Conservation (phyloP, 768 basidiomycete genomes). For the Cantharellus anzutake region DNA sequence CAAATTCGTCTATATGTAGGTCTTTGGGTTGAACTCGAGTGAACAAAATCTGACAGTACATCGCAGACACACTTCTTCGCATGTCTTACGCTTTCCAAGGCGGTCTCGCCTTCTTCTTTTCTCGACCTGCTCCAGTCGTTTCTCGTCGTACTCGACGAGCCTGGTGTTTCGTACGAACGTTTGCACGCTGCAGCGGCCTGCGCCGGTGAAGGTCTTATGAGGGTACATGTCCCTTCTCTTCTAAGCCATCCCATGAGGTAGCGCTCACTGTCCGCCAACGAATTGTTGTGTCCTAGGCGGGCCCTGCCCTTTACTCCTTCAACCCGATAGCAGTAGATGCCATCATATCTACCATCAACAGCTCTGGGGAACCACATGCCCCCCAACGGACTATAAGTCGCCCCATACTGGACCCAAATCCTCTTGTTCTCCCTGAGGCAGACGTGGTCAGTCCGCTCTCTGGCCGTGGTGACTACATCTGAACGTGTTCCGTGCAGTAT, state of each 20-base stretch:
- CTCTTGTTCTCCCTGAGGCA: background rate
- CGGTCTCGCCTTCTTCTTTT: conserved; percentile 65
- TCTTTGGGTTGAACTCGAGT: conserved; percentile 4
- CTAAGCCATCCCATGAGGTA: background rate
- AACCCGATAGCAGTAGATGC: conserved; percentile 40
- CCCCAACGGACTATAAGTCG: background rate
- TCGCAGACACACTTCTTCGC: conserved; percentile 83
- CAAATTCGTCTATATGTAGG: conserved; percentile 75
- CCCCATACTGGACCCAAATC: background rate
- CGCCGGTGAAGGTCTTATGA: conserved; percentile 64
- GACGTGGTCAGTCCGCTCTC: background rate
- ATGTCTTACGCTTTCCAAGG: conserved; percentile 54
- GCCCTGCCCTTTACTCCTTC: conserved; percentile 40
- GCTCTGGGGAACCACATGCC: conserved; percentile 15
- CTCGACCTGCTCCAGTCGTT: conserved; percentile 67
- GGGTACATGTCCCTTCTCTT: conserved; percentile 23
- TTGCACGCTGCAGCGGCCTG: conserved; percentile 66
- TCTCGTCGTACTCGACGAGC: conserved; percentile 71
- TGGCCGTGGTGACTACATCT: background rate
- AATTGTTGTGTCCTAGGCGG: conserved; percentile 29
- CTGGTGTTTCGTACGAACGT: conserved; percentile 70
- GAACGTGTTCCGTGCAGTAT: background rate
- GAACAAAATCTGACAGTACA: background rate
- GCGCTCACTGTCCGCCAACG: background rate
- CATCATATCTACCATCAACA: conserved; percentile 47